Conservation (phyloP, 768 basidiomycete genomes). For the Podaxis sp. region DNA sequence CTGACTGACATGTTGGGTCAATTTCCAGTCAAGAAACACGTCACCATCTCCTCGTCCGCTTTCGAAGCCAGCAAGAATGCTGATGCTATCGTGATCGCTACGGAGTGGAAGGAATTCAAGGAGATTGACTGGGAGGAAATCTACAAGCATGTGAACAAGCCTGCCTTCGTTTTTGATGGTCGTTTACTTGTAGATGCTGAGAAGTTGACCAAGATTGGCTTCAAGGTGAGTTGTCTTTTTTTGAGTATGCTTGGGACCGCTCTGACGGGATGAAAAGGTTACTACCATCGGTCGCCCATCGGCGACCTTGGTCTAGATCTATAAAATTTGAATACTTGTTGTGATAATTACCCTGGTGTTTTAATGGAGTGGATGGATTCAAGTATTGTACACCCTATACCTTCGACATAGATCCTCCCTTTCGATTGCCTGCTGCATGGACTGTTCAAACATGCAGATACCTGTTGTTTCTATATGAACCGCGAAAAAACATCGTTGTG, state of each 20-base stretch:
- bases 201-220: slow-evolving; percentile 80
- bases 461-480: background rate
- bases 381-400: background rate
- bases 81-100: slow-evolving; percentile 94
- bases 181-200: slow-evolving; percentile 82
- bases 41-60: slow-evolving; percentile 72
- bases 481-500: too few relatives aligned
- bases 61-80: slow-evolving; percentile 84
- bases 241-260: background rate
- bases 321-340: background rate
- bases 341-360: background rate
- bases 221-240: slow-evolving; percentile 53
- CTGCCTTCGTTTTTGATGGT: slow-evolving; percentile 97
- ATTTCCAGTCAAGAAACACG: slow-evolving; percentile 76
- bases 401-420: slow-evolving; percentile 1
- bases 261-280: slow-evolving; percentile 3
- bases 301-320: background rate
- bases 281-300: slow-evolving; percentile 10
- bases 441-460: background rate
- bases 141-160: slow-evolving; percentile 90
- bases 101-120: slow-evolving; percentile 97
- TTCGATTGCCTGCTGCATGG: background rate
- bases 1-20: slow-evolving; percentile 3
- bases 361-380: background rate
- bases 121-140: slow-evolving; percentile 87